These are phyloP conservation scores for Pontederia crassipes DNA, from an alignment of 176 grass and related monocot genomes.

Conservation along the genomic window DNA sequence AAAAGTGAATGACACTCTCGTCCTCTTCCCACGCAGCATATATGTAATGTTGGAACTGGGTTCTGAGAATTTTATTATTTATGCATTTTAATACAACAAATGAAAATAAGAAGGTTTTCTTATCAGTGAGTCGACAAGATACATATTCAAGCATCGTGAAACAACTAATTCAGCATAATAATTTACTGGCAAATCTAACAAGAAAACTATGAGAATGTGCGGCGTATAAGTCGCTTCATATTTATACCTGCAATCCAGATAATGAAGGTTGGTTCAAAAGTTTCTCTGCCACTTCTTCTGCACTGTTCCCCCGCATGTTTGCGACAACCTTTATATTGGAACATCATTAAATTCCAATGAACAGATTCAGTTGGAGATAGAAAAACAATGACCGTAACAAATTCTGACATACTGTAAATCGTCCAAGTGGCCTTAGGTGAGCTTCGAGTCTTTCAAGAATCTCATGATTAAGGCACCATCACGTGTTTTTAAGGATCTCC, in stretches of 20 bases:
- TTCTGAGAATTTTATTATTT: too few relatives aligned
- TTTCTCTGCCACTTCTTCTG: constrained; percentile 80
- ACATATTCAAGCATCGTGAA: too few relatives aligned
- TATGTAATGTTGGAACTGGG: too few relatives aligned
- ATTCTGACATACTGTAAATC: constrained; percentile 50
- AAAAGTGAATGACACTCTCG: too few relatives aligned
- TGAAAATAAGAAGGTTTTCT: too few relatives aligned
- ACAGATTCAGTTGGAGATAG: not conserved
- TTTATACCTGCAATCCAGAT: constrained; percentile 71
- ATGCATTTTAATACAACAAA: too few relatives aligned
- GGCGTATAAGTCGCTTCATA: not conserved
- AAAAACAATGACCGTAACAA: not conserved
- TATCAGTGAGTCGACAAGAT: too few relatives aligned
- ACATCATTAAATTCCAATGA: not conserved
- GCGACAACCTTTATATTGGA: constrained; percentile 61
- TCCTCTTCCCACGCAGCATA: too few relatives aligned
- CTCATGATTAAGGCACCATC: constrained; percentile 66
- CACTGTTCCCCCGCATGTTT: constrained; percentile 86
- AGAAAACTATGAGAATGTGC: not conserved
- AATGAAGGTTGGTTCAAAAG: constrained; percentile 73
- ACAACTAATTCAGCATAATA: too few relatives aligned
- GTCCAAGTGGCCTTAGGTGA: constrained; percentile 59
- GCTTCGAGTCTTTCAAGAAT: constrained; percentile 97
- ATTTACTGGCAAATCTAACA: too few relatives aligned
- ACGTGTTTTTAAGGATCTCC: constrained; percentile 56